Evolutionary conservation across 139 green algal species (phyloP).

Genomic region (Zygnema circumcarinatum): DNA sequence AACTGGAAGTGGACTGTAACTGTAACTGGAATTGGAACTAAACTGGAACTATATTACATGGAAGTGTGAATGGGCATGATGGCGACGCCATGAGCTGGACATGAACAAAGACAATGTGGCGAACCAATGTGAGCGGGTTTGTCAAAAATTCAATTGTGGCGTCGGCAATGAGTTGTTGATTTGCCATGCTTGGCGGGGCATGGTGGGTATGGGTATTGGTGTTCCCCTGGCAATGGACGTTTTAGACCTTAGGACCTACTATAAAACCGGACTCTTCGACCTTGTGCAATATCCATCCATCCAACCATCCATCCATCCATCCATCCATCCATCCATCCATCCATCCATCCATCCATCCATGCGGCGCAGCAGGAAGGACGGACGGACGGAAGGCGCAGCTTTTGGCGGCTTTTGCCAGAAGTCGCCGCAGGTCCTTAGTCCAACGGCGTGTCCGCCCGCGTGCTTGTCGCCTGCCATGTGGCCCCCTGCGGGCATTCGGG

Average conservation of each 20-base stretch:
- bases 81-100: too few relatives aligned
- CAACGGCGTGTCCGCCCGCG: too few relatives aligned
- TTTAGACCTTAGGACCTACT: not conserved
- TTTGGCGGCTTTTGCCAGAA: not conserved
- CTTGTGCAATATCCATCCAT: not conserved
- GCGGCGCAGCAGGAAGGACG: not conserved
- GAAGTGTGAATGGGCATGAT: too few relatives aligned
- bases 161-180: too few relatives aligned
- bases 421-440: too few relatives aligned
- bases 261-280: not conserved
- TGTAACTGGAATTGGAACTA: too few relatives aligned
- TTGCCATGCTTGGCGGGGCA: too few relatives aligned
- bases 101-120: too few relatives aligned
- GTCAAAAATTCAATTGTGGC: too few relatives aligned
- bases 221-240: not conserved
- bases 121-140: too few relatives aligned
- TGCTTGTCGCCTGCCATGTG: not conserved
- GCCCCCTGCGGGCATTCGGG: not conserved
- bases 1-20: too few relatives aligned
- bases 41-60: too few relatives aligned
- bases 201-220: not conserved
- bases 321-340: slow-evolving; percentile 9
- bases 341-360: not conserved
- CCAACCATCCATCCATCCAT: not conserved
- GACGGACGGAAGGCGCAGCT: not conserved